Base-by-base conservation (phyloP, 23 red algal genomes). In the Gracilariopsis chorda region DNA sequence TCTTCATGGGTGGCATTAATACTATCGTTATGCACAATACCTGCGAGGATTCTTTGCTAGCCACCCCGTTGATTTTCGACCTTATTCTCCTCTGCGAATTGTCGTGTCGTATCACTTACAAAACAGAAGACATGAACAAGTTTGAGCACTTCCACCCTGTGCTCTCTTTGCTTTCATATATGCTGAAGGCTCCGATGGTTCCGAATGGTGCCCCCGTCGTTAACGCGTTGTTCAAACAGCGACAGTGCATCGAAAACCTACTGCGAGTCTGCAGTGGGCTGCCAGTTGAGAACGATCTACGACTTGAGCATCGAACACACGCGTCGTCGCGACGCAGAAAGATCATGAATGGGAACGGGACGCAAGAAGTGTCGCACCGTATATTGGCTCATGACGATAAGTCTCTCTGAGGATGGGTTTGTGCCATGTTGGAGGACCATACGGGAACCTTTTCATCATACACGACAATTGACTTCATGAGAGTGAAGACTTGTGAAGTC, bases 1-100 rank as follows among this genome's bases (percentile, higher is more conserved):
- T 99, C 24, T 99, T 99, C 78, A 99, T 99, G 97, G 93, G 93
- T 19, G 97, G 97, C 34, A 69, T 61, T 60, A 99, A 96, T 80
- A 96, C 94, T 1, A 95, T 99, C 47, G 93, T 99, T 0, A 77
- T 69, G 34, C 97, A 99, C 55, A 95, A 99, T 39, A 99, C 97
- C 12, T 99, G 97, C 52, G 97, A 99, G 40, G 97, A 99, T 52
- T 96, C 93, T 40, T 62, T 99, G 51, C 78, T 99, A 7, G 97
- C 97, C 16, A 77, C 93, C 29, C 97, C 97, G 73, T 78, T 99
- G 40, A 99, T 99, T 73, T 47, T 99, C 24, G 97, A 99, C 51
- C 90, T 99, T 65, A 90, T 85, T 2, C 33, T 99, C 39, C 78
- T 99, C 4, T 89, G 89, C 27, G 97, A 99, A 55, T 88, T 99